These are phyloP conservation scores for Craterostigma plantagineum DNA, from an alignment of 257 asterid genomes.

Conservation along the genomic window DNA sequence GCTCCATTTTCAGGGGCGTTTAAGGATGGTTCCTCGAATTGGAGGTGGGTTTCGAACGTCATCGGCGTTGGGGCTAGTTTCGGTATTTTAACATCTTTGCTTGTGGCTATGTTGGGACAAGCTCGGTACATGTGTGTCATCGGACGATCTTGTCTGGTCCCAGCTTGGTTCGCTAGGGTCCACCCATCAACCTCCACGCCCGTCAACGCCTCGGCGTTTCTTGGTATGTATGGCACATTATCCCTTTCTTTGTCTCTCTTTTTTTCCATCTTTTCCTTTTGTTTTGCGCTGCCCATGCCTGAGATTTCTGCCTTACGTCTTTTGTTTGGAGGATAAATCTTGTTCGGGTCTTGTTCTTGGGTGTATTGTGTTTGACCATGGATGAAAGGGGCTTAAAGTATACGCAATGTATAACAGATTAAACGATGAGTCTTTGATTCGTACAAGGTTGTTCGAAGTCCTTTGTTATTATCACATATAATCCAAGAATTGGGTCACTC, in stretches of 20 bases:
- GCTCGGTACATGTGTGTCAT: conserved; percentile 96
- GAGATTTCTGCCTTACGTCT: no score
- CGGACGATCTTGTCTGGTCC: conserved; percentile 86
- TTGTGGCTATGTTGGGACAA: conserved; percentile 93
- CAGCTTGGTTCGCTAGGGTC: conserved; percentile 75
- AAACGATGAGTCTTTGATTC: no score
- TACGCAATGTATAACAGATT: no score
- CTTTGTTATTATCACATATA: no score
- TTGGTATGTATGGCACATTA: conserved; percentile 38
- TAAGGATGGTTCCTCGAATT: conserved; percentile 19
- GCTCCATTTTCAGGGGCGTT: conserved; percentile 90
- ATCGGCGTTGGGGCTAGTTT: conserved; percentile 89
- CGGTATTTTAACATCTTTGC: conserved; percentile 75
- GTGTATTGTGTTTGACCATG: no score
- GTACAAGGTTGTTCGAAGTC: no score
- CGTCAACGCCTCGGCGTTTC: conserved; percentile 75
- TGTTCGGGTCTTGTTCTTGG: no score
- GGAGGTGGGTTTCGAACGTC: conserved; percentile 83
- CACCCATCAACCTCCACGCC: conserved; percentile 79
- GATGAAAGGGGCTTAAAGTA: no score
- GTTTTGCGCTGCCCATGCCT: background rate
- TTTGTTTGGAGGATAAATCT: no score
- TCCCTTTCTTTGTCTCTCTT: background rate
- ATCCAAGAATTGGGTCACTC: no score
- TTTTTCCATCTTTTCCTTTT: background rate